Base-by-base conservation (phyloP, 2,329 filamentous ascomycete species). In the Colletotrichum tropicicola region DNA sequence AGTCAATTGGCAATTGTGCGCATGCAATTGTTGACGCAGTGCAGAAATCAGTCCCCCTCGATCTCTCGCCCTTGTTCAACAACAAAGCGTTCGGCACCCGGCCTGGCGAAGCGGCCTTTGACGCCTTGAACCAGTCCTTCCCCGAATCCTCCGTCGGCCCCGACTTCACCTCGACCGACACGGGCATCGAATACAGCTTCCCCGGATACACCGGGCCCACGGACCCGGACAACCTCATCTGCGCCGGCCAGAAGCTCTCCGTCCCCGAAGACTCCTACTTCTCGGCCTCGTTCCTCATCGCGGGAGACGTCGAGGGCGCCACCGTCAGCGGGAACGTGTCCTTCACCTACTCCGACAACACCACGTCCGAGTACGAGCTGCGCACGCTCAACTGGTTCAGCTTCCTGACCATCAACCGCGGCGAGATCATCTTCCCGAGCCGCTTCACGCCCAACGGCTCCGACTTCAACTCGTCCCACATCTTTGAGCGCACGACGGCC, bases 21-120 rank as follows among this genome's bases (percentile, higher is more conserved):
- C n/a, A n/a, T n/a, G n/a, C 9, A n/a, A 8, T 45, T 39, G 27
- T 43, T 61, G 25, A 61, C 51, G 32, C 17, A 13, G 15, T 19
- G 12, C 19, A 64, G 60, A 19, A 41, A 9, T 54, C 56, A 8
- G 27, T 65, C 1, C 25, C 56, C 4, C 35, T 65, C 12, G 49
- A 65, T 15, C 27, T 65, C 15, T 37, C 43, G 6, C 2, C 57
- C 3, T 17, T 37, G 25, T 81, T 80, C 72, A 83, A 85, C 72
- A 84, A 84, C 69, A 82, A 82, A 59, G 82, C 73, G 2, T 83
- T 85, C 62, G 80, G 80, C 3, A 74, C 75, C 0, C 73, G 73
- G 12, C 78, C 82, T 0, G 80, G 80, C 2, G 80, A 84, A 68
- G 78, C 82, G 1, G 73, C 78, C n/a, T 82, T 84, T 61, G 80